A percentile compares a stretch with the other conserved stretches of the same genome.
These are phyloP conservation scores for Microstroma glucosiphilum DNA, from an alignment of 1,284 basidiomycete genomes.

Conservation along the genomic window DNA sequence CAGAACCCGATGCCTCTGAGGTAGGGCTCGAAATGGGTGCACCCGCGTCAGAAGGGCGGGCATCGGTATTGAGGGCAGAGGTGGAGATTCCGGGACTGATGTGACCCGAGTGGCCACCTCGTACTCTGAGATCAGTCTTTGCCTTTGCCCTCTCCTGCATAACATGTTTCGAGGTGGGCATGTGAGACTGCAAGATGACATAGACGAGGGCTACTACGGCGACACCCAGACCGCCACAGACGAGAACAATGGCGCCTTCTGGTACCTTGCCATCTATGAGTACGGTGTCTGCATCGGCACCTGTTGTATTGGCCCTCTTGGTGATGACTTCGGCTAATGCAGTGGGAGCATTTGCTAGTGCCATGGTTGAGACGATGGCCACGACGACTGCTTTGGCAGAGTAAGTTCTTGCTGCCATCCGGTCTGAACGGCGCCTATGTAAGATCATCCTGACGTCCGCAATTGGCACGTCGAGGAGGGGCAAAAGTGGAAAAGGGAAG, in stretches of 20 bases:
- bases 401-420: too few species aligned
- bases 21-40: not conserved
- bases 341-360: too few species aligned
- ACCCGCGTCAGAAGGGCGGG: not conserved
- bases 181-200: not conserved
- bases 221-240: slow-evolving; percentile 3
- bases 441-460: too few species aligned
- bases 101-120: not conserved
- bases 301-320: too few species aligned
- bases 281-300: not conserved
- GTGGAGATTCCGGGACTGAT: not conserved
- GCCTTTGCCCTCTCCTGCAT: slow-evolving; percentile 7
- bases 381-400: too few species aligned
- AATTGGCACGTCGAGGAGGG: too few species aligned
- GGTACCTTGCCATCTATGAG: slow-evolving; percentile 1
- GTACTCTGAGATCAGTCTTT: not conserved
- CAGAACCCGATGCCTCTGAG: not conserved
- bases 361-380: too few species aligned
- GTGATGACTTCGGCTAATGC: too few species aligned
- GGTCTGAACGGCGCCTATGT: too few species aligned
- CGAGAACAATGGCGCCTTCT: slow-evolving; percentile 3
- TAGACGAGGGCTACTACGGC: slow-evolving; percentile 2
- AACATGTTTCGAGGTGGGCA: not conserved
- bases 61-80: not conserved
- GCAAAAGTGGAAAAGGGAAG: too few species aligned